A percentile compares a stretch with the other conserved stretches of the same genome.
phyloP scores from a whole-genome alignment of 2,329 filamentous ascomycete species.

The Fusarium sterilihyphosum region DNA sequence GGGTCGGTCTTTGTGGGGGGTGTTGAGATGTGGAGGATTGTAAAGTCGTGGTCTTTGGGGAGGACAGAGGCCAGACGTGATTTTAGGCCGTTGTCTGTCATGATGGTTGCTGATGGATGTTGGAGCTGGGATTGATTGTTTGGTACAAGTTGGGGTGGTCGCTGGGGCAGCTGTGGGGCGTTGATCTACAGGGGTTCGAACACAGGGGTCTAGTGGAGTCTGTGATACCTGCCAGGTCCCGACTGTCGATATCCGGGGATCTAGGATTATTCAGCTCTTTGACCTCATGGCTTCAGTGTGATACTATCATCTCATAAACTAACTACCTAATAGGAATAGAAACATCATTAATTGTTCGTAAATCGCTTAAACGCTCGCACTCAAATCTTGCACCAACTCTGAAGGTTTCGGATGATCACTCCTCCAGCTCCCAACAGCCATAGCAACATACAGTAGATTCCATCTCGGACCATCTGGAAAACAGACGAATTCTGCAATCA shows the following conservation, averaged over 20 bases:
- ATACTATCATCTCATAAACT: neutral
- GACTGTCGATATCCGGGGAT: neutral
- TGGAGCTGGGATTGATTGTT: neutral
- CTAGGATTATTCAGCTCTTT: neutral
- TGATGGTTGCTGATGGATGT: constrained; percentile 14
- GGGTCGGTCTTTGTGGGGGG: constrained; percentile 78
- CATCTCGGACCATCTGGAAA: constrained; percentile 41
- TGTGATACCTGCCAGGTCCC: neutral
- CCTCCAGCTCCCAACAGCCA: constrained; percentile 35
- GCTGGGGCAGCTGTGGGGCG: constrained; percentile 27
- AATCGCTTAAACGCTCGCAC: neutral
- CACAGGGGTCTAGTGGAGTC: neutral
- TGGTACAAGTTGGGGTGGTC: constrained; percentile 21
- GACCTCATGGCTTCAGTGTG: neutral
- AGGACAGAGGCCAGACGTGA: constrained; percentile 59
- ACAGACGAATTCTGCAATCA: constrained; percentile 39
- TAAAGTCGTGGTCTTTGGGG: constrained; percentile 67
- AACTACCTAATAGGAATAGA: neutral
- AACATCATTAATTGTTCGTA: neutral
- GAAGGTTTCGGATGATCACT: constrained; percentile 12
- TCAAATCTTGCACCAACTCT: constrained; percentile 4
- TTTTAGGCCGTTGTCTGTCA: constrained; percentile 22
- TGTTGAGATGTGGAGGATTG: constrained; percentile 87
- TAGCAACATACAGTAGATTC: constrained; percentile 36
- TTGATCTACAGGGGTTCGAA: constrained; percentile 10